phyloP scores from a whole-genome alignment of 139 green algal genomes.

The Coelastrella sp. region DNA sequence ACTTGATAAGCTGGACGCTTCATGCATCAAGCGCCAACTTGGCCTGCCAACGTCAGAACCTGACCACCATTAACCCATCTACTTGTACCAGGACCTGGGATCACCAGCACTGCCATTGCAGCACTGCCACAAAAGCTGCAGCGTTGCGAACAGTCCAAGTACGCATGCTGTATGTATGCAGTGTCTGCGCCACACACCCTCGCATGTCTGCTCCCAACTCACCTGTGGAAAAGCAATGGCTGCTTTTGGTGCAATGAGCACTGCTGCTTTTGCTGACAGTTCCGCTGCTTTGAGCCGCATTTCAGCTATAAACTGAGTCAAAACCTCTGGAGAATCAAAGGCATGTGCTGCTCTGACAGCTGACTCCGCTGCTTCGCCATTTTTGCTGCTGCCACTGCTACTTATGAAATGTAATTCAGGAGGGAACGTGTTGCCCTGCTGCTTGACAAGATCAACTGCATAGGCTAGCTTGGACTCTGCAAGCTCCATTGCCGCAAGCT shows the following conservation, averaged over 20 bases:
- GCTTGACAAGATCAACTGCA: background rate
- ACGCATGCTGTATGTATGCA: no score
- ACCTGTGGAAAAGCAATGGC: conserved; percentile 40
- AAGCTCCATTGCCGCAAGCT: conserved; percentile 9
- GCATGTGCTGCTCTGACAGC: conserved; percentile 29
- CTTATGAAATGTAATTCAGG: conserved; percentile 54
- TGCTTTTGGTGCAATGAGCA: conserved; percentile 37
- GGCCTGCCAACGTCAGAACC: no score
- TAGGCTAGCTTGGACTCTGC: conserved; percentile 29
- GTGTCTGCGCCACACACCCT: no score
- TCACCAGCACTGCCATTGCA: no score
- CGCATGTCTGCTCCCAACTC: background rate
- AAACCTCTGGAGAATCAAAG: conserved; percentile 19
- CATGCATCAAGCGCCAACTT: no score
- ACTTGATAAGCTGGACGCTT: no score
- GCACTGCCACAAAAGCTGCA: no score
- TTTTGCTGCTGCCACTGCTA: conserved; percentile 33
- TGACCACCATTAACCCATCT: no score
- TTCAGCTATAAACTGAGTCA: conserved; percentile 27
- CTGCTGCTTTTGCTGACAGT: conserved; percentile 14
- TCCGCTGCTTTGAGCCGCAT: conserved; percentile 5
- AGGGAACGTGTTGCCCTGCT: conserved; percentile 31
- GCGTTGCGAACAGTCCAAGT: no score
- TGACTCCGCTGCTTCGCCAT: background rate
- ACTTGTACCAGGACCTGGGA: no score